phyloP scores from a whole-genome alignment of 139 green algal species.

The Ettlia oleoabundans region DNA sequence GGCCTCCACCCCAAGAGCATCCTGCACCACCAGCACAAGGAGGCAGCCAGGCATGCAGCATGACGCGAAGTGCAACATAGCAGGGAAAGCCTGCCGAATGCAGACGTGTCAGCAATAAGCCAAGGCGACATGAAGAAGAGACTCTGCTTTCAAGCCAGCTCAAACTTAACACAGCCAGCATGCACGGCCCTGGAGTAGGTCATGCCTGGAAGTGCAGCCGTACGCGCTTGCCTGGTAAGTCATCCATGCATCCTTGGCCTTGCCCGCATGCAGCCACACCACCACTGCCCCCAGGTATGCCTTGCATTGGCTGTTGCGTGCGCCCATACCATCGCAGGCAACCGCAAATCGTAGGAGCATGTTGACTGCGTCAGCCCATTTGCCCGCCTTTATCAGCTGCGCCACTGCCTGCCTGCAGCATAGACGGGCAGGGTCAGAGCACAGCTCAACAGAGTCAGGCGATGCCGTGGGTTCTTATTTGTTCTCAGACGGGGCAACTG shows the following conservation, averaged over 20 bases:
- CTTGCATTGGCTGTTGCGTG: slow-evolving; percentile 60
- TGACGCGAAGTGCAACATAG: too few species aligned
- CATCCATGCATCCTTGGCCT: slow-evolving; percentile 64
- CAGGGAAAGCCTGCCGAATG: too few species aligned
- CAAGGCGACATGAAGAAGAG: too few species aligned
- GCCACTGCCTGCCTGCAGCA: slow-evolving; percentile 36
- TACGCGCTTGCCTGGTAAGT: slow-evolving; percentile 48
- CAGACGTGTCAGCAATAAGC: too few species aligned
- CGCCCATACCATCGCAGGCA: slow-evolving; percentile 48
- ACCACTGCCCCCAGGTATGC: slow-evolving; percentile 80
- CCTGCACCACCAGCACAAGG: slow-evolving; percentile 48
- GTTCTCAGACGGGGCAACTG: too few species aligned
- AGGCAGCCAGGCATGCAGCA: background rate
- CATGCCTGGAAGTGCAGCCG: too few species aligned
- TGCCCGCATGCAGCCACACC: slow-evolving; percentile 62
- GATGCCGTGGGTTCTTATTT: too few species aligned
- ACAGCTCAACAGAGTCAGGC: background rate
- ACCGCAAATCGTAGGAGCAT: slow-evolving; percentile 71
- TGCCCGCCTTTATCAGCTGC: slow-evolving; percentile 37
- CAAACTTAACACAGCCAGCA: too few species aligned
- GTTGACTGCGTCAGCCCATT: slow-evolving; percentile 59
- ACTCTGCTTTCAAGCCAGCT: too few species aligned
- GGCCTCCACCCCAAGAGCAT: slow-evolving; percentile 67
- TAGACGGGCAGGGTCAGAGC: background rate
- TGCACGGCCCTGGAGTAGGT: too few species aligned